A percentile compares a stretch with the other conserved stretches of the same genome.
Conservation (phyloP, 192 early-diverging fungal genomes). For the Coemansia sp. region DNA sequence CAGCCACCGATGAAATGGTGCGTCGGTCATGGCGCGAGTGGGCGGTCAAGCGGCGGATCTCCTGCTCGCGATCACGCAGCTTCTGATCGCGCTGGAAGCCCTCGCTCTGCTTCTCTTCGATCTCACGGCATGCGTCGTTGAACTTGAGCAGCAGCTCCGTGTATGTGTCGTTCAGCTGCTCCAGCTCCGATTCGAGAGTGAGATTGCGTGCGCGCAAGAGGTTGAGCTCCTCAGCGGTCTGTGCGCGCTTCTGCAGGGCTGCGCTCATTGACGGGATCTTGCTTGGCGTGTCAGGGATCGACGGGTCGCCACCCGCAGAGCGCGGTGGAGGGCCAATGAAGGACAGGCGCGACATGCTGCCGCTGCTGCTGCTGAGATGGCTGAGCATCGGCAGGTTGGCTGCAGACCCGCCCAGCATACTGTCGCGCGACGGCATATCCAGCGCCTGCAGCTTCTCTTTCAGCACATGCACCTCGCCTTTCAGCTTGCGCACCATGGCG, state of each 20-base stretch:
- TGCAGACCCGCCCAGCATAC: constrained; percentile 3
- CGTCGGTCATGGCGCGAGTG: constrained; percentile 30
- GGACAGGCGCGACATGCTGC: background rate
- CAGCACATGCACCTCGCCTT: constrained; percentile 56
- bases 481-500: constrained; percentile 62
- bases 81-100: constrained; percentile 53
- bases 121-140: constrained; percentile 54
- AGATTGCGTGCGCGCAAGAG: constrained; percentile 35
- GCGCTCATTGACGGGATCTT: constrained; percentile 23
- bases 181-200: constrained; percentile 55
- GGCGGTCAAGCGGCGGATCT: constrained; percentile 39
- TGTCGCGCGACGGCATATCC: constrained; percentile 8
- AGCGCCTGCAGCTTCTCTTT: constrained; percentile 18
- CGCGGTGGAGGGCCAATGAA: background rate
- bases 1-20: constrained; percentile 1
- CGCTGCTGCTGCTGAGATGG: background rate
- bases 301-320: background rate
- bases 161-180: constrained; percentile 57
- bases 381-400: constrained; percentile 1
- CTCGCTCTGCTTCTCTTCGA: constrained; percentile 55
- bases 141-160: constrained; percentile 58
- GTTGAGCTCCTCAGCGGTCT: constrained; percentile 21
- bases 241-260: constrained; percentile 35
- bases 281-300: constrained; percentile 15
- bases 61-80: constrained; percentile 51